Base-by-base conservation (phyloP, 257 asterid species). In the Striga asiatica region DNA sequence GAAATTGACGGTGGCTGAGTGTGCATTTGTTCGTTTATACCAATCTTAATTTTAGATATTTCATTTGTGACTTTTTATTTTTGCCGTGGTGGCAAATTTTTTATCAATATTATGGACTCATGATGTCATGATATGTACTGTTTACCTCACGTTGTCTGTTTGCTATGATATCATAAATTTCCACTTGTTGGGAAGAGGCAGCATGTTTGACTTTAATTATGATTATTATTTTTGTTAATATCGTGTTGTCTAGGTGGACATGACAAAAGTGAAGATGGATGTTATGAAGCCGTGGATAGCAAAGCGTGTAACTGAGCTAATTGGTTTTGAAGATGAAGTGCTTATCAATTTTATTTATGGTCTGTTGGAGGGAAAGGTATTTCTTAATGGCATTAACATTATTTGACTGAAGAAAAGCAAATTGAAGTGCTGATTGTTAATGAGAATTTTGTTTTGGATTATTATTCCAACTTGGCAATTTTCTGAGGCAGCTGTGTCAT, bases 261-360 rank as follows among this genome's bases (percentile, higher is more conserved):
- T 82, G 88, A 71, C 91, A 1, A 84, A 84, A 64, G 94, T 92
- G 58, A 84, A 85, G 82, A 65, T 92, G 78, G 99, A 92, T 79
- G 93, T 92, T 38, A 62, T 92, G 93, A 88, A 70, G 70, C 99
- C 99, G 1, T 88, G 97, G 99, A 92, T 92, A 52, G 97, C 99
- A 13, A 85, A 76, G 69, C 88, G 97, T 19, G 97, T 84, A 5
- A 92, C 97, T 17, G 99, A 92, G 80, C 78, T 92, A n/a, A 81
- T 92, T 46, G 97, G 99, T 2, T 88, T 92, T 52, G 99, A 92
- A 74, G 99, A 92, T 64, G 99, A 92, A 85, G 99, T 92, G 66
- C 88, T 92, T 55, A 84, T 92, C 71, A 92, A 92, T 76, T 88
- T 88, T 56, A 92, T 92, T 19, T 84, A 92, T 64, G 61, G 86